These are phyloP conservation scores for Pseudogymnoascus sp. DNA, from an alignment of 2,329 filamentous ascomycete species.

Conservation along the genomic window DNA sequence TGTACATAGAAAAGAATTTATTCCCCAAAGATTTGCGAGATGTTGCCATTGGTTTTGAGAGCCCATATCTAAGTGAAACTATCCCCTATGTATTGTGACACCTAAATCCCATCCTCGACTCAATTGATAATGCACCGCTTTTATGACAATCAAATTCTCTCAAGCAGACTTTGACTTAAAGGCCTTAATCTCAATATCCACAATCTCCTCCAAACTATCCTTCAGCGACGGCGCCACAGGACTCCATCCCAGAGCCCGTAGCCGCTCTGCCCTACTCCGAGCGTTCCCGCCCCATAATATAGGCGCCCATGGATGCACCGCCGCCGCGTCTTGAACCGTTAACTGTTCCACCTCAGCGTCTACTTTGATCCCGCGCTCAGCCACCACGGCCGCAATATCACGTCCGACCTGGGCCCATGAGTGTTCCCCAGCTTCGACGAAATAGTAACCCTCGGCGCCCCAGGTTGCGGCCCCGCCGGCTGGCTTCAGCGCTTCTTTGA, in stretches of 20 bases:
- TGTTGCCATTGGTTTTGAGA: neutral
- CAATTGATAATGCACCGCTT: neutral
- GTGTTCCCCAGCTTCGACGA: slow-evolving; percentile 45
- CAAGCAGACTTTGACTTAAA: neutral
- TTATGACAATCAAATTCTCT: neutral
- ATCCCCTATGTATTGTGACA: neutral
- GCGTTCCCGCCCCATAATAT: slow-evolving; percentile 17
- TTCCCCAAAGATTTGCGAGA: neutral
- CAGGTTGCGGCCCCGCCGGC: slow-evolving; percentile 35
- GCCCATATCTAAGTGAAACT: neutral
- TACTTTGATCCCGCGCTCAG: slow-evolving; percentile 38
- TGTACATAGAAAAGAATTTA: slow-evolving; percentile 3
- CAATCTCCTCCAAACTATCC: neutral
- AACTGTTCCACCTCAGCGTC: slow-evolving; percentile 16
- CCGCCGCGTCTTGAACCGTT: slow-evolving; percentile 11
- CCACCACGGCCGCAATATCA: slow-evolving; percentile 38
- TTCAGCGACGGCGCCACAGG: neutral
- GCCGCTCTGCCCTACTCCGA: slow-evolving; percentile 10
- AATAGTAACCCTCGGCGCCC: slow-evolving; percentile 48
- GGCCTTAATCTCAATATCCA: neutral
- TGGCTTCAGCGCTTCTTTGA: slow-evolving; percentile 39
- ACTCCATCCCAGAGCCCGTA: slow-evolving; percentile 15
- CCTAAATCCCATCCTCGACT: neutral
- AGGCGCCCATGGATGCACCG: slow-evolving; percentile 15
- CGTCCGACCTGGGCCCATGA: slow-evolving; percentile 41